Evolutionary conservation across 805 yeast species (phyloP).

Genomic region (Ogataea polymorpha): DNA sequence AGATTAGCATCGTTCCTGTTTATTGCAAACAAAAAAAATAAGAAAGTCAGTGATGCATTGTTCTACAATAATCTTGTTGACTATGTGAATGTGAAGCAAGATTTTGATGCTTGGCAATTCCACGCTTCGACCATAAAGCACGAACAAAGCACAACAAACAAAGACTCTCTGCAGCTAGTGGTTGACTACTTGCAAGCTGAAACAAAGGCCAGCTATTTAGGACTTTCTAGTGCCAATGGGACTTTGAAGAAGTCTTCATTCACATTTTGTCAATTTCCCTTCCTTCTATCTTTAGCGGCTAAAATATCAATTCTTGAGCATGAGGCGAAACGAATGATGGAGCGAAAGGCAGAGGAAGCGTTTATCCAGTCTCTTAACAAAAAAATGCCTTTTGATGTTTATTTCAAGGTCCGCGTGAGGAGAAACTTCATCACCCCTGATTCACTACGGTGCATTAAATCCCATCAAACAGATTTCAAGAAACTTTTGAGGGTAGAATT

Average conservation of each 20-base stretch:
- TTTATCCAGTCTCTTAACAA: constrained; percentile 71
- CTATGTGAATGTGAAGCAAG: constrained; percentile 69
- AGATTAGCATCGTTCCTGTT: constrained; percentile 53
- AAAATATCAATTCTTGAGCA: constrained; percentile 79
- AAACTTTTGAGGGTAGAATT: constrained; percentile 79
- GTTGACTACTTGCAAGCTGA: constrained; percentile 44
- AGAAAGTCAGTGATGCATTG: constrained; percentile 36
- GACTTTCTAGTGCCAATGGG: constrained; percentile 32
- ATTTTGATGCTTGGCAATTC: constrained; percentile 82
- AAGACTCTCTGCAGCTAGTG: constrained; percentile 36
- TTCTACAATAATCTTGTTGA: constrained; percentile 85
- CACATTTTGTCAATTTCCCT: constrained; percentile 81
- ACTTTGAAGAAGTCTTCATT: constrained; percentile 31
- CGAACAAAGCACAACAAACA: constrained; percentile 12
- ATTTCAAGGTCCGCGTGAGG: constrained; percentile 65
- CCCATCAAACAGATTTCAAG: constrained; percentile 57
- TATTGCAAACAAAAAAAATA: constrained; percentile 44
- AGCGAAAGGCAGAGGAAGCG: constrained; percentile 83
- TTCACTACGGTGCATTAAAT: constrained; percentile 61
- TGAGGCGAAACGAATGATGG: constrained; percentile 81
- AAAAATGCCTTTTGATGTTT: constrained; percentile 59
- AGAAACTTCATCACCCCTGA: constrained; percentile 68
- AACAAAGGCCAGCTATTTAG: constrained; percentile 30
- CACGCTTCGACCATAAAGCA: constrained; percentile 27
- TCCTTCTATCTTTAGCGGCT: constrained; percentile 73